Percentiles rank a stretch among this genome's conserved stretches.
Evolutionary conservation across 805 yeast species (phyloP).

Genomic region (Pichia gijzeniarum): DNA sequence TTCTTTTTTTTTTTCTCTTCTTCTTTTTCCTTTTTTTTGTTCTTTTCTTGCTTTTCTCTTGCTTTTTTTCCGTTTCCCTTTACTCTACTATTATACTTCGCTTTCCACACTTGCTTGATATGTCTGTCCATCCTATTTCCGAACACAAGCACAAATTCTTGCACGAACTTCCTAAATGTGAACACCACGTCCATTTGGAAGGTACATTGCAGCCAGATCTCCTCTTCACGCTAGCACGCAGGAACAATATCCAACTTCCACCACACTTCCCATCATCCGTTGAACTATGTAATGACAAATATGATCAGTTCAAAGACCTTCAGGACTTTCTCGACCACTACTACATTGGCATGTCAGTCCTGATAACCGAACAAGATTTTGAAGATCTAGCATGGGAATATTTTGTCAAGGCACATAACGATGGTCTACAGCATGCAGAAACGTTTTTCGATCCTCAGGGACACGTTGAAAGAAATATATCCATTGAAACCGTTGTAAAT

Average conservation of each 20-base stretch:
- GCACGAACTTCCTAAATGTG: slow-evolving; percentile 75
- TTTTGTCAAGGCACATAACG: slow-evolving; percentile 49
- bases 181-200: slow-evolving; percentile 79
- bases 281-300: slow-evolving; percentile 52
- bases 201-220: slow-evolving; percentile 78
- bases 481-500: slow-evolving; percentile 50
- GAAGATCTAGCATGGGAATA: slow-evolving; percentile 72
- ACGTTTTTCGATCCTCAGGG: slow-evolving; percentile 84
- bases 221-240: slow-evolving; percentile 59
- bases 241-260: slow-evolving; percentile 59
- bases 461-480: slow-evolving; percentile 61
- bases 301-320: slow-evolving; percentile 55
- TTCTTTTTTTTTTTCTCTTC: neutral
- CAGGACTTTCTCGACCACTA: slow-evolving; percentile 77
- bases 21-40: neutral
- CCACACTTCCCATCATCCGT: slow-evolving; percentile 52
- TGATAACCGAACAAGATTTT: slow-evolving; percentile 64
- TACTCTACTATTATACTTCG: neutral
- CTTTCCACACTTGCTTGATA: neutral
- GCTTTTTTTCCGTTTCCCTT: neutral
- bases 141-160: slow-evolving; percentile 36
- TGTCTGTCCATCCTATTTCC: neutral
- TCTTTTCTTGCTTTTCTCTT: neutral
- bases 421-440: slow-evolving; percentile 66
- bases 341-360: slow-evolving; percentile 76